These are phyloP conservation scores for Tetracladium setigerum DNA, from an alignment of 495 filamentous ascomycete species.

Conservation along the genomic window DNA sequence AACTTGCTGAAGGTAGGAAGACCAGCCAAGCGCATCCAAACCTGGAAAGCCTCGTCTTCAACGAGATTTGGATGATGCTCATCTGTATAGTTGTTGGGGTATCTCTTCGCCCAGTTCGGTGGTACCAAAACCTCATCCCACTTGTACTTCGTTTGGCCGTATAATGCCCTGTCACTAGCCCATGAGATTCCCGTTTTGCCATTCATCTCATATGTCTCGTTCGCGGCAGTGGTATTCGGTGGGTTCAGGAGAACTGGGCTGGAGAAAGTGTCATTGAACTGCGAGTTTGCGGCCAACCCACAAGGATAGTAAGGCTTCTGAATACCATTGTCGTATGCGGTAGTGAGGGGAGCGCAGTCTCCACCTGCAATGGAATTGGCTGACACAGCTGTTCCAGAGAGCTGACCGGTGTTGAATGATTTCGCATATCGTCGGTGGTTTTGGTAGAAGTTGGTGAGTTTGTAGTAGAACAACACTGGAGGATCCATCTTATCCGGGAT, in stretches of 20 bases:
- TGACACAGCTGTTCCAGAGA: constrained; percentile 62
- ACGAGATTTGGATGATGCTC: constrained; percentile 60
- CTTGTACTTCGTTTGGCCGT: constrained; percentile 60
- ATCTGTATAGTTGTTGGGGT: constrained; percentile 53
- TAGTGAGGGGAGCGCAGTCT: constrained; percentile 67
- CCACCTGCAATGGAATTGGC: constrained; percentile 53
- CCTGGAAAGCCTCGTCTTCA: constrained; percentile 77
- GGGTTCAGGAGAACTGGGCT: constrained; percentile 48
- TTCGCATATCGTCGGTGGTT: constrained; percentile 96
- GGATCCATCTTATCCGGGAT: constrained; percentile 71
- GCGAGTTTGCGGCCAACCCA: constrained; percentile 90
- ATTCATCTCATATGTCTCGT: constrained; percentile 45
- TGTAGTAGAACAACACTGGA: constrained; percentile 87
- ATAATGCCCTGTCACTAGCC: constrained; percentile 72
- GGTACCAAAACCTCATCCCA: constrained; percentile 61
- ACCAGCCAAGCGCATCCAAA: constrained; percentile 99
- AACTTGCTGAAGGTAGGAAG: constrained; percentile 93
- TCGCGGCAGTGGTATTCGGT: constrained; percentile 6
- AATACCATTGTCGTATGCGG: constrained; percentile 19
- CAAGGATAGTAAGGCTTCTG: constrained; percentile 85
- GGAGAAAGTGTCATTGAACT: constrained; percentile 91
- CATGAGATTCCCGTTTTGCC: constrained; percentile 75
- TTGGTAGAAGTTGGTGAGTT: constrained; percentile 96
- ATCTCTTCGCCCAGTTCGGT: constrained; percentile 71
- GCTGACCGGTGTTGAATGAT: constrained; percentile 74